Conservation (phyloP, 352 stramenopile genomes). For the Hyaloperonospora arabidopsidis region DNA sequence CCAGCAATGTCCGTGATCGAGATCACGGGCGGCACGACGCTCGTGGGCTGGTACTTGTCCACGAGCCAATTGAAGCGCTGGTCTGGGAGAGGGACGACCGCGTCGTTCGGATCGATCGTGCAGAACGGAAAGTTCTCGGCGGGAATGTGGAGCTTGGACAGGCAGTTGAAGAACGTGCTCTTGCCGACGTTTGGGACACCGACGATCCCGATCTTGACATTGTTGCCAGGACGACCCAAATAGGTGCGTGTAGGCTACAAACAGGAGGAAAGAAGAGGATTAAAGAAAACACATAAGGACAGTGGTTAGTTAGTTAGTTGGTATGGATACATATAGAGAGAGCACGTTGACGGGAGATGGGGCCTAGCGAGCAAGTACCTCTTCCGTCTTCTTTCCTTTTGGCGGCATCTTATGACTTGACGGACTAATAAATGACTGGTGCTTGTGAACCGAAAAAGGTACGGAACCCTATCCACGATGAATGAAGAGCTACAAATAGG, state of each 20-base stretch:
- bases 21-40: constrained; percentile 93
- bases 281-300: neutral
- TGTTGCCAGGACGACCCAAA: constrained; percentile 83
- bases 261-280: neutral
- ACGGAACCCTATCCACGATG: constrained; percentile 7
- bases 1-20: constrained; percentile 99
- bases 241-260: constrained; percentile 52
- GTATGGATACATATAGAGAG: neutral
- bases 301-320: too few species aligned
- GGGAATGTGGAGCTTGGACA: constrained; percentile 91
- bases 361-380: constrained; percentile 26
- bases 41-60: constrained; percentile 91
- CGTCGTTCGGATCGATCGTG: constrained; percentile 99
- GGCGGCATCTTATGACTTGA: constrained; percentile 46
- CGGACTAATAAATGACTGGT: constrained; percentile 20
- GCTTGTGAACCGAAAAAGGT: constrained; percentile 7
- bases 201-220: constrained; percentile 98
- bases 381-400: constrained; percentile 76
- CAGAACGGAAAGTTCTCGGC: constrained; percentile 95
- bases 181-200: constrained; percentile 99
- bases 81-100: constrained; percentile 93
- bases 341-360: neutral
- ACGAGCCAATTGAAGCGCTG: constrained; percentile 99
- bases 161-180: constrained; percentile 98
- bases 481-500: too few species aligned